Conservation (phyloP, 176 grass and related monocot species). For the Carex myosuroides region DNA sequence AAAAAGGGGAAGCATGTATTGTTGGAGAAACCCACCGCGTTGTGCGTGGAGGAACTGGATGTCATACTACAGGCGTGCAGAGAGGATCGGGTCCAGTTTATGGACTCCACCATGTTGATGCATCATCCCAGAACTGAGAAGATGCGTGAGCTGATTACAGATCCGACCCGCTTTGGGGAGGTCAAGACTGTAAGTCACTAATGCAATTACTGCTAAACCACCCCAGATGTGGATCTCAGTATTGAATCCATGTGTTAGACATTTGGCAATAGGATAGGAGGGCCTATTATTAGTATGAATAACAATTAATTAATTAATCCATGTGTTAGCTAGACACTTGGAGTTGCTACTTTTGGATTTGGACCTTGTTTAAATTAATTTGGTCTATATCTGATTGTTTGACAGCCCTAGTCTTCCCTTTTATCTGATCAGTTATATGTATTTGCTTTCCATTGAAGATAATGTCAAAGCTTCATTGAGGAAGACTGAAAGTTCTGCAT, state of each 20-base stretch:
- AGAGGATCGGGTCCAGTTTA: constrained; percentile 51
- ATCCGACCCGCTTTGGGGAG: constrained; percentile 48
- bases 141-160: constrained; percentile 58
- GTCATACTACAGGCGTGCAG: constrained; percentile 54
- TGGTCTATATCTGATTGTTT: not conserved
- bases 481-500: too few species aligned
- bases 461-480: not conserved
- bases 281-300: too few species aligned
- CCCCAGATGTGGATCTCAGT: not conserved
- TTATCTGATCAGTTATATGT: not conserved
- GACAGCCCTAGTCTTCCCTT: not conserved
- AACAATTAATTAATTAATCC: not conserved
- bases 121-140: constrained; percentile 72
- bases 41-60: constrained; percentile 55
- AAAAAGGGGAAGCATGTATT: constrained; percentile 60
- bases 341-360: not conserved
- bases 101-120: constrained; percentile 95
- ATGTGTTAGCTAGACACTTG: not conserved
- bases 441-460: not conserved
- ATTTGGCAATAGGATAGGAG: constrained; percentile 4
- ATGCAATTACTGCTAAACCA: not conserved
- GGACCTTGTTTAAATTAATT: not conserved
- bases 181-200: constrained; percentile 48
- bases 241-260: not conserved
- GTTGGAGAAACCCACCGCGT: constrained; percentile 83